Base-by-base conservation (phyloP, 495 filamentous ascomycete genomes). In the Choiromyces venosus region DNA sequence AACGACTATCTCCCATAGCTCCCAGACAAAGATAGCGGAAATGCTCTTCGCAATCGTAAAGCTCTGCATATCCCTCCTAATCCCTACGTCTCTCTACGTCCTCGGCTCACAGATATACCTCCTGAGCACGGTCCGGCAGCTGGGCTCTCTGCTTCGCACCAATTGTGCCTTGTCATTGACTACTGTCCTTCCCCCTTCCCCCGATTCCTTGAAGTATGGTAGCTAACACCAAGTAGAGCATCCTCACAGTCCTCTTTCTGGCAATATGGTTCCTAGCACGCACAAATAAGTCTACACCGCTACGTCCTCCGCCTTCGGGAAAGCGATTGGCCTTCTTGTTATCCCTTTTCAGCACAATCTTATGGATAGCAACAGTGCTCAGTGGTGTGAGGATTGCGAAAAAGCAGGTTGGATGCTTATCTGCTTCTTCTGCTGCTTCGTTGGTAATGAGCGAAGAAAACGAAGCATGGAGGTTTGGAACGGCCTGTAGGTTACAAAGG, bases 101-200 rank as follows among this genome's bases (percentile, higher is more conserved):
- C 66, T 77, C 37, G 68, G 69, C 18, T 66, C 69, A 4, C 75
- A 76, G 33, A 72, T 77, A 16, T 77, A 73, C 42, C 74, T 77
- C 29, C 66, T 77, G 6, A 70, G 73, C 66, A 77, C 74, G 8
- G 25, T 61, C 52, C 40, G 72, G 42, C 66, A 77, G 25, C 52
- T 69, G 42, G 75, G 76, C 69, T 38, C 18, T 14, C 66, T 70
- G 40, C 68, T 76, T 44, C 74, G 74, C 10, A 64, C 74, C 12
- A 77, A 76, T 44, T 67, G 69, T 46, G 66, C 72, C 5, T 70
- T 77, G 52, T 74, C 76, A 25, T 70, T 77, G 56, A 77, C 74
- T 5, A 76, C 74, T 18, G 75, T 77, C 66, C 25, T 29, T 25
- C 65, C 61, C 39, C 19, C 4, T 35, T 10, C 14, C 36, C 37